A percentile compares a stretch with the other conserved stretches of the same genome.
Evolutionary conservation across 176 grass and related monocot species (phyloP).

Genomic region (Phyllostachys edulis): DNA sequence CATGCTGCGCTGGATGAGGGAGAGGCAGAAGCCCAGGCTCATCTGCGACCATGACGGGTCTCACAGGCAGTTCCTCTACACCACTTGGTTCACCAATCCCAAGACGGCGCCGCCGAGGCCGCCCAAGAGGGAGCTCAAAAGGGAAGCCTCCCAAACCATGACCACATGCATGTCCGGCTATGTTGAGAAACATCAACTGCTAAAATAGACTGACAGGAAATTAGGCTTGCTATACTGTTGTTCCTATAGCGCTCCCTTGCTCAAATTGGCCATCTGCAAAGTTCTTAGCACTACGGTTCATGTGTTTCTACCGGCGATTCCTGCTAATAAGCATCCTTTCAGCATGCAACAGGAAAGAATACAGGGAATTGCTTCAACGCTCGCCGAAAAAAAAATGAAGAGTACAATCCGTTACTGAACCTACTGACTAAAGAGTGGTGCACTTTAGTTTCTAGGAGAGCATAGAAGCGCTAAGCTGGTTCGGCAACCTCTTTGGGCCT

Average conservation of each 20-base stretch:
- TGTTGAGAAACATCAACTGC: background rate
- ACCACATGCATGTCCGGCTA: background rate
- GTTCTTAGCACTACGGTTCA: background rate
- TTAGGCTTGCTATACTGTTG: background rate
- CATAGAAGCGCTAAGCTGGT: background rate
- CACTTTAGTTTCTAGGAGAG: background rate
- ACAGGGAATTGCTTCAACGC: background rate
- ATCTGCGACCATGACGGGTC: constrained; percentile 82
- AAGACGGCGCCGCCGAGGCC: constrained; percentile 54
- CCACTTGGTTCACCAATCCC: constrained; percentile 96
- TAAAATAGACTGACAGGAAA: background rate
- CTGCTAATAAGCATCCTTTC: background rate
- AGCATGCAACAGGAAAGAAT: background rate
- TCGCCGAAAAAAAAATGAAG: background rate
- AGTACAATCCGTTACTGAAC: background rate
- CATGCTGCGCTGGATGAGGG: constrained; percentile 89
- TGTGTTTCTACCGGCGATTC: background rate
- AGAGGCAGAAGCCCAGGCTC: constrained; percentile 81
- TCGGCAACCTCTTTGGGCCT: background rate
- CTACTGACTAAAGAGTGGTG: background rate
- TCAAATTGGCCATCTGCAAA: background rate
- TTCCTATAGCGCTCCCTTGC: background rate
- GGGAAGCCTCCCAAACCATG: background rate
- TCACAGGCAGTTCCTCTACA: constrained; percentile 94
- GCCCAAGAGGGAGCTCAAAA: background rate